Evolutionary conservation across 495 filamentous ascomycete species (phyloP), one percentile per base, ranked within the genome.

Genomic region (Aspergillus conjunctus): DNA sequence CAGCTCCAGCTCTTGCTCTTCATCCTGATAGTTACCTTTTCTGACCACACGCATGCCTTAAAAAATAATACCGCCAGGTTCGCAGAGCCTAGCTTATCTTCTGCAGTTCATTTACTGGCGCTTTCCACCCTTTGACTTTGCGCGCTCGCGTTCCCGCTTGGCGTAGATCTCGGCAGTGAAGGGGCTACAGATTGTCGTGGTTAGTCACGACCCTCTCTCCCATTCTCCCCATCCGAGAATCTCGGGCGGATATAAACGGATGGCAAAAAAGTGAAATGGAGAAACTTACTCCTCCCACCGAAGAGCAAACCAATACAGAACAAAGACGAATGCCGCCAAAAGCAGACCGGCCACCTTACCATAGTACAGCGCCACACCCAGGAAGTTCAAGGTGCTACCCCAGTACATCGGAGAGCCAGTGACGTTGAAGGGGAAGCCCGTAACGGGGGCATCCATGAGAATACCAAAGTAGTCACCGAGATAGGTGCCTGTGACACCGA

Each of bases 381-480:
- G 75, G 76, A 98, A 98, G 77, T 87, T 91, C 83, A 96, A 80
- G 50, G 94, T 92, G 59, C 88, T 91, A 30, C 94, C 94, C 79
- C 91, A 90, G 80, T 98, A 98, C 94, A 98, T 98, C 43, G 94
- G 94, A 39, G 92, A 90, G 62, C 86, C 85, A 26, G 89, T 93
- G 54, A 98, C 78, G 74, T 92, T 97, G 85, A 98, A 98, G 1
- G 94, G 94, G 71, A 98, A 98, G 11, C 88, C 86, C 6, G 91
- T 96, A 46, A 98, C 92, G 50, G 90, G 91, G 68, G 85, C 81
- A 69, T 97, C 92, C 94, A 98, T 95, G 63, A 98, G 80, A 70
- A 98, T 98, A 39, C 94, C 94, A 68, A 96, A 98, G 79, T 98
- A 98, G 78, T 98, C 94, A 58, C 94, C 94, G 26, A 98, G 80